Evolutionary conservation across 257 asterid genomes (phyloP).

Genomic region (Salvia hispanica): DNA sequence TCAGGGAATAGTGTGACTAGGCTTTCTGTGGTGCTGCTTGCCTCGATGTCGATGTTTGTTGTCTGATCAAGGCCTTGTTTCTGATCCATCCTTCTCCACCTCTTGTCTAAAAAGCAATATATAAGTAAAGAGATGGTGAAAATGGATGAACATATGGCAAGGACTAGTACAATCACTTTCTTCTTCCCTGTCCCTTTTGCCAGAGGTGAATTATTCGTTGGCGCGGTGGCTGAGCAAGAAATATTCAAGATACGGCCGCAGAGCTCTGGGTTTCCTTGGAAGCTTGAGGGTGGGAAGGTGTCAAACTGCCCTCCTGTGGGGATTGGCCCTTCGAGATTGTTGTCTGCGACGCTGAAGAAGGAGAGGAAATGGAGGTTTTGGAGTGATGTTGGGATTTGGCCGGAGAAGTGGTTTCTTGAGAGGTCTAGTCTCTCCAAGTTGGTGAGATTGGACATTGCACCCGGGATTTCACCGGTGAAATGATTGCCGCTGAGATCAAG

Average conservation of each 20-base stretch:
- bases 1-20: slow-evolving; percentile 69
- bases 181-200: slow-evolving; percentile 49
- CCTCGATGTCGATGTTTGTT: slow-evolving; percentile 43
- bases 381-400: slow-evolving; percentile 74
- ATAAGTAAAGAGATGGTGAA: slow-evolving; percentile 52
- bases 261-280: slow-evolving; percentile 61
- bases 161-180: slow-evolving; percentile 50
- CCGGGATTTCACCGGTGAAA: slow-evolving; percentile 72
- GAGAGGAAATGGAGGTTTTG: slow-evolving; percentile 74
- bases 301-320: slow-evolving; percentile 89
- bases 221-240: slow-evolving; percentile 34
- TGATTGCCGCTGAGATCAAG: slow-evolving; percentile 61
- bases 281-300: slow-evolving; percentile 71
- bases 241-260: slow-evolving; percentile 59
- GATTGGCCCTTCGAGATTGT: slow-evolving; percentile 69
- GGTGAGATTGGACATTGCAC: slow-evolving; percentile 63
- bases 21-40: slow-evolving; percentile 54
- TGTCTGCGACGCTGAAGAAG: slow-evolving; percentile 70
- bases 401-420: slow-evolving; percentile 65
- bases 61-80: slow-evolving; percentile 36
- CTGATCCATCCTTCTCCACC: slow-evolving; percentile 44
- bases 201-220: slow-evolving; percentile 27
- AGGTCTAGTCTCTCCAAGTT: slow-evolving; percentile 74
- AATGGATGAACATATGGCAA: slow-evolving; percentile 61
- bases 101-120: slow-evolving; percentile 56